phyloP scores from a whole-genome alignment of 1,284 basidiomycete genomes.

The Trichosporon ovoides region DNA sequence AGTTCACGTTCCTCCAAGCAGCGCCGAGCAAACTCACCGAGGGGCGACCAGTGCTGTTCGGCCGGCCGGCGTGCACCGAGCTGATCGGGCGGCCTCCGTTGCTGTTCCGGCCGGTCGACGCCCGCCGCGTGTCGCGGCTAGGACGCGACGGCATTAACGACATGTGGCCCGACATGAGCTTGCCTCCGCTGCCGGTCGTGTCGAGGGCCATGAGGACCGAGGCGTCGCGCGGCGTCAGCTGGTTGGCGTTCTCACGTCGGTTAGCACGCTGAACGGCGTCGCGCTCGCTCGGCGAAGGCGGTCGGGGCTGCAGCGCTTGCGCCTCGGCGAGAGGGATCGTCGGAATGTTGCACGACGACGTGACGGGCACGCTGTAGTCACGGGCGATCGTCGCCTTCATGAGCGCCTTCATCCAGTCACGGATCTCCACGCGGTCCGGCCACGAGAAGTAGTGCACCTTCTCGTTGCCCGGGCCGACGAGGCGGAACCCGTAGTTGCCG shows the following conservation, averaged over 20 bases:
- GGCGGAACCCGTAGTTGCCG: constrained; percentile 90
- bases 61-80: constrained; percentile 2
- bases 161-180: constrained; percentile 5
- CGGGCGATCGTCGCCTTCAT: constrained; percentile 97
- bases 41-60: constrained; percentile 6
- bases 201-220: constrained; percentile 57
- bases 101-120: constrained; percentile 22
- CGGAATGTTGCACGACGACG: constrained; percentile 94
- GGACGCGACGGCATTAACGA: constrained; percentile 33
- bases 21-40: neutral
- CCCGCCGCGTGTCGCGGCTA: constrained; percentile 41
- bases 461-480: constrained; percentile 72
- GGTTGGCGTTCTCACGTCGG: constrained; percentile 79
- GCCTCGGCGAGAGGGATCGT: constrained; percentile 93
- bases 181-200: constrained; percentile 29
- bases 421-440: constrained; percentile 72
- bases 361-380: constrained; percentile 85
- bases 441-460: constrained; percentile 88
- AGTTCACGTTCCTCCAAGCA: neutral
- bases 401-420: constrained; percentile 99
- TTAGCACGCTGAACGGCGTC: constrained; percentile 84
- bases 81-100: constrained; percentile 6
- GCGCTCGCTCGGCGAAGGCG: constrained; percentile 82
- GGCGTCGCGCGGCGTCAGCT: constrained; percentile 80
- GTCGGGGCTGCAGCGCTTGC: constrained; percentile 90